phyloP scores from a whole-genome alignment of 2,329 filamentous ascomycete species.

The Ophiostoma sp. region DNA sequence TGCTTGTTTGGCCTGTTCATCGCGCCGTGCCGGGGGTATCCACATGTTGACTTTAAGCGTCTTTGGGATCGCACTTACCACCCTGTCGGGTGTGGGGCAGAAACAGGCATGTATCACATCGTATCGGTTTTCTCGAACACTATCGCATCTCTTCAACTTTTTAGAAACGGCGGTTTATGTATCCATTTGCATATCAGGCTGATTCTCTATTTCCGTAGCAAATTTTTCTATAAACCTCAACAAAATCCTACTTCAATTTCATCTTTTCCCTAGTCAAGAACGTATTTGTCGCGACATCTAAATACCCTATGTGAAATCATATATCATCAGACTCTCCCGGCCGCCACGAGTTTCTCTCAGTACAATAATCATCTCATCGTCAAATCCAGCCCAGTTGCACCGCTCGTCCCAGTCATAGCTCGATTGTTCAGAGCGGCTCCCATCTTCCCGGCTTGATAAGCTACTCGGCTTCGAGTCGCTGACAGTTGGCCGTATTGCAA shows the following conservation, averaged over 20 bases:
- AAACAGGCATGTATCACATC: neutral
- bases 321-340: constrained; percentile 70
- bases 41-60: constrained; percentile 3
- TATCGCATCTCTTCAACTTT: neutral
- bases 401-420: constrained; percentile 41
- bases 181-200: neutral
- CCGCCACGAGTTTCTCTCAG: constrained; percentile 65
- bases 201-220: too few relatives aligned
- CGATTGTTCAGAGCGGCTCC: constrained; percentile 24
- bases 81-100: constrained; percentile 1
- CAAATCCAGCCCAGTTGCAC: constrained; percentile 73
- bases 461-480: neutral
- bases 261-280: neutral
- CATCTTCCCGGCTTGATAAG: neutral
- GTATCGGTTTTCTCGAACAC: neutral
- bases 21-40: constrained; percentile 11
- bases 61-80: constrained; percentile 7
- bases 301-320: constrained; percentile 68
- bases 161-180: neutral
- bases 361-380: constrained; percentile 87
- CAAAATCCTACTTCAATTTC: too few relatives aligned
- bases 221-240: too few relatives aligned
- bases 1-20: neutral
- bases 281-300: neutral
- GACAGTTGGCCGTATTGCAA: constrained; percentile 45